phyloP scores from a whole-genome alignment of 2,329 filamentous ascomycete genomes.

The Aspergillus jensenii region DNA sequence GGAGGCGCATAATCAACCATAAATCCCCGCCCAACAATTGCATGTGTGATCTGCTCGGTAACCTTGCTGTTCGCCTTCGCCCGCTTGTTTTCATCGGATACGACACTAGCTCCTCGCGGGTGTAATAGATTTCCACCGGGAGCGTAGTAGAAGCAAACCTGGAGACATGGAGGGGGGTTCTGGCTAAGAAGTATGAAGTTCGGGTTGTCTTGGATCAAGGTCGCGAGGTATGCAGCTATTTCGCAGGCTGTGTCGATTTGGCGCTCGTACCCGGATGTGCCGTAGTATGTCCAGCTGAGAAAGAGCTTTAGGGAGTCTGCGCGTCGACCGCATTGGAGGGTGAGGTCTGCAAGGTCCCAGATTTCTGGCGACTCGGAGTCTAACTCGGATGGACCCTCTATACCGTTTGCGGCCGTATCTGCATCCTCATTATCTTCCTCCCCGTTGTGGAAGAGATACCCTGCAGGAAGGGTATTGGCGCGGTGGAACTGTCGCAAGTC shows the following conservation, averaged over 20 bases:
- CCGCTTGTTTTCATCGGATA: conserved; percentile 36
- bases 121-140: conserved; percentile 54
- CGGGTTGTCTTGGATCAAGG: conserved; percentile 52
- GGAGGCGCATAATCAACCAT: conserved; percentile 68
- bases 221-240: conserved; percentile 68
- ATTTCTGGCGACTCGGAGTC: conserved; percentile 54
- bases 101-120: conserved; percentile 27
- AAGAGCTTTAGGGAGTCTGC: conserved; percentile 86
- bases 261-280: conserved; percentile 67
- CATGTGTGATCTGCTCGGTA: conserved; percentile 56
- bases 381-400: conserved; percentile 20
- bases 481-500: conserved; percentile 76
- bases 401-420: conserved; percentile 20
- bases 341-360: conserved; percentile 90
- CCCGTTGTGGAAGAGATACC: conserved; percentile 74
- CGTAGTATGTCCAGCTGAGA: conserved; percentile 87
- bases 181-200: conserved; percentile 72
- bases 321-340: conserved; percentile 85
- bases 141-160: conserved; percentile 91
- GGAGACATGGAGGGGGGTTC: conserved; percentile 81
- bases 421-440: conserved; percentile 45
- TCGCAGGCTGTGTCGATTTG: conserved; percentile 73
- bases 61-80: conserved; percentile 52
- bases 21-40: conserved; percentile 60
- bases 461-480: conserved; percentile 83